These are phyloP conservation scores for Zoysia matrella DNA, from an alignment of 202 grass and related monocot species.

Conservation along the genomic window DNA sequence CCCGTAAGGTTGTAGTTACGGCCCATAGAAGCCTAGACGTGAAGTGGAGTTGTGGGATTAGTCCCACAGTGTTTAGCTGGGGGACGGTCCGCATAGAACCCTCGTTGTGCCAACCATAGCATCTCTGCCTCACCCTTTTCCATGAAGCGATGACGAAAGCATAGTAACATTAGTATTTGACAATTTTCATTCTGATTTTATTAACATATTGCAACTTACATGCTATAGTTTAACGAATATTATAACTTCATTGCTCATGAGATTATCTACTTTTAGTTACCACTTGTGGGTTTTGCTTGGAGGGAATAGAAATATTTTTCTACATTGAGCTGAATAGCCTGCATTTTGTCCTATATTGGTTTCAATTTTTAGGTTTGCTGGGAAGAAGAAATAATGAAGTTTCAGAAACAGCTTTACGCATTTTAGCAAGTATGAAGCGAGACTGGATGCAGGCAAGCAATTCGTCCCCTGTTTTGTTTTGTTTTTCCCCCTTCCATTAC, in stretches of 20 bases:
- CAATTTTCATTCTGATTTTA: background rate
- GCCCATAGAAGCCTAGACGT: no score
- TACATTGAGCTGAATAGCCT: background rate
- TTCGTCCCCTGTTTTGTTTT: slow-evolving; percentile 6
- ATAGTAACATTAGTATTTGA: background rate
- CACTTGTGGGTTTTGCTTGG: background rate
- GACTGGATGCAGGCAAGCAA: slow-evolving; percentile 93
- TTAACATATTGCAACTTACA: slow-evolving; percentile 8
- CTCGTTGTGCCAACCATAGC: no score
- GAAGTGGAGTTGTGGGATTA: no score
- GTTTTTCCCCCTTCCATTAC: background rate
- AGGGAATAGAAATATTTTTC: background rate
- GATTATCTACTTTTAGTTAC: background rate
- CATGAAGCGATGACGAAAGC: no score
- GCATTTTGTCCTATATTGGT: slow-evolving; percentile 11
- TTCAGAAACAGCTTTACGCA: slow-evolving; percentile 75
- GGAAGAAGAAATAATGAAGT: slow-evolving; percentile 67
- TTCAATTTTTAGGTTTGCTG: slow-evolving; percentile 67
- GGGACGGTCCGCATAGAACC: no score
- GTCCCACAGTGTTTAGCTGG: no score
- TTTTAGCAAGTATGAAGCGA: slow-evolving; percentile 93
- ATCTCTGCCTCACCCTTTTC: no score
- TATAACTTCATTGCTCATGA: background rate
- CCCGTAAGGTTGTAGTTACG: no score
- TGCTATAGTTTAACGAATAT: background rate